These are phyloP conservation scores for Sporothrix luriei DNA, from an alignment of 2,329 filamentous ascomycete genomes.

Conservation along the genomic window DNA sequence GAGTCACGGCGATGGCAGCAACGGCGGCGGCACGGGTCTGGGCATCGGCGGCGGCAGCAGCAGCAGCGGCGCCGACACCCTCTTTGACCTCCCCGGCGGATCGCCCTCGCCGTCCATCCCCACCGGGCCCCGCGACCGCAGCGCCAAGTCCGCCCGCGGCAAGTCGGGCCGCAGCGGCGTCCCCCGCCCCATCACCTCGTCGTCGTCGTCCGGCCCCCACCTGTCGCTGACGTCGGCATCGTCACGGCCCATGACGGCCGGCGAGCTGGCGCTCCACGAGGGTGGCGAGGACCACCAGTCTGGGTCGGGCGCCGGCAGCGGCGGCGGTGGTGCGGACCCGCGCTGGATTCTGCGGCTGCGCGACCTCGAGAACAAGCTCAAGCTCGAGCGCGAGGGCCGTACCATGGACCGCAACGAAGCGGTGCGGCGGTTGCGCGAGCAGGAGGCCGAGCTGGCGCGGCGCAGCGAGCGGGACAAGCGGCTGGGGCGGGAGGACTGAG, in stretches of 20 bases:
- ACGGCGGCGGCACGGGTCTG: no score
- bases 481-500: slow-evolving; percentile 22
- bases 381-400: slow-evolving; percentile 84
- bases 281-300: slow-evolving; percentile 30
- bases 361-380: slow-evolving; percentile 85
- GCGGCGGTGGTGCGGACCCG: slow-evolving; percentile 56
- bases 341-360: slow-evolving; percentile 83
- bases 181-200: slow-evolving; percentile 36
- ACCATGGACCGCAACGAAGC: slow-evolving; percentile 83
- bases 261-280: slow-evolving; percentile 38
- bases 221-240: slow-evolving; percentile 15
- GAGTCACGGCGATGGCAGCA: slow-evolving; percentile 38
- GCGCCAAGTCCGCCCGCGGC: slow-evolving; percentile 36
- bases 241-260: slow-evolving; percentile 37
- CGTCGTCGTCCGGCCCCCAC: slow-evolving; percentile 17
- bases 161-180: slow-evolving; percentile 36
- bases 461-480: slow-evolving; percentile 33
- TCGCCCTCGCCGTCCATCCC: slow-evolving; percentile 59
- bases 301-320: slow-evolving; percentile 37
- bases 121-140: slow-evolving; percentile 55
- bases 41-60: slow-evolving; percentile 40
- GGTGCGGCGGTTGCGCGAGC: slow-evolving; percentile 73
- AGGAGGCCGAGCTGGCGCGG: slow-evolving; percentile 38
- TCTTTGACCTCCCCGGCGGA: slow-evolving; percentile 42
- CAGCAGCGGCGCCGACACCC: slow-evolving; percentile 37